Conservation (phyloP, 148 eudicot species). For the Chenopodium album region DNA sequence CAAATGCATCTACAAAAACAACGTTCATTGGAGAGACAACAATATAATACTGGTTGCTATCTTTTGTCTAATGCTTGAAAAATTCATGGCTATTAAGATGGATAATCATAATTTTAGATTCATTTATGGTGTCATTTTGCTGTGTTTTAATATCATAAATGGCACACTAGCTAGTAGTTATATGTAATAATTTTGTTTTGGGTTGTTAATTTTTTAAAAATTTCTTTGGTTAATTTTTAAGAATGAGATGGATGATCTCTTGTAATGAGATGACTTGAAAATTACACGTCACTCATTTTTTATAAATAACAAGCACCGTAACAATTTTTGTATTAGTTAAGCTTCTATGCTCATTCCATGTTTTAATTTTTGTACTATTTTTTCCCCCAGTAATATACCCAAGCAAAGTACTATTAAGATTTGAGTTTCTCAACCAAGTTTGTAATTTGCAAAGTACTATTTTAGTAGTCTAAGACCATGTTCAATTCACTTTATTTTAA, state of each 20-base stretch:
- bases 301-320: no score
- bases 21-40: conserved; percentile 28
- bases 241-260: neutral
- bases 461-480: no score
- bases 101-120: no score
- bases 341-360: no score
- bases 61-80: conserved; percentile 18
- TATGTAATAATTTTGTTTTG: conserved; percentile 6
- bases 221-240: neutral
- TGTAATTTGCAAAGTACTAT: no score
- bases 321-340: no score
- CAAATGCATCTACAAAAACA: conserved; percentile 35
- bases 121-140: conserved; percentile 4
- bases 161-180: neutral
- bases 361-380: no score
- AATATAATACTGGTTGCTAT: conserved; percentile 3
- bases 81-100: no score
- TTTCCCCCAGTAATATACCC: no score
- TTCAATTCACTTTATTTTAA: no score
- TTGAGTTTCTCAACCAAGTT: no score
- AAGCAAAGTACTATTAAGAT: no score
- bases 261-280: neutral
- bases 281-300: neutral
- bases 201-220: neutral
- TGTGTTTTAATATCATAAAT: neutral